Evolutionary conservation across 2,329 filamentous ascomycete species (phyloP).

Genomic region (Pseudopyricularia cyperi): DNA sequence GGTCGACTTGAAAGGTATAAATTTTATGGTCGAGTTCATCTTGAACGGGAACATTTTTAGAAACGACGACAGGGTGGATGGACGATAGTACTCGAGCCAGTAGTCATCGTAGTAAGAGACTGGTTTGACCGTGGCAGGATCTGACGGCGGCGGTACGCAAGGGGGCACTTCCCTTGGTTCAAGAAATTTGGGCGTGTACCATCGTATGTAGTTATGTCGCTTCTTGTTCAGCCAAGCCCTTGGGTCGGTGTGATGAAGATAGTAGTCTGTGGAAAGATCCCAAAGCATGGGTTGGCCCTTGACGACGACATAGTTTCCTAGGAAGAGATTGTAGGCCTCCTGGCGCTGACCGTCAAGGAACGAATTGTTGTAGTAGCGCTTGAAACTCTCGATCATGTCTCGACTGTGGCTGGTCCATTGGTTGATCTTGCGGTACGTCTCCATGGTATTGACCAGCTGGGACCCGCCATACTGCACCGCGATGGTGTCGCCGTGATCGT

Average conservation of each 20-base stretch:
- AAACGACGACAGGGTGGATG: slow-evolving; percentile 75
- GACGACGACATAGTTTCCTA: slow-evolving; percentile 86
- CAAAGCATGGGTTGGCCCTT: slow-evolving; percentile 90
- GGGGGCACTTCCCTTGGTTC: slow-evolving; percentile 48
- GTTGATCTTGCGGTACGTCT: slow-evolving; percentile 96
- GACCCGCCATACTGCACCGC: slow-evolving; percentile 96
- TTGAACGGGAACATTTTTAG: slow-evolving; percentile 86
- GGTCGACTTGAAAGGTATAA: slow-evolving; percentile 62
- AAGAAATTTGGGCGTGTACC: slow-evolving; percentile 69
- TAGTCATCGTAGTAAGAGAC: slow-evolving; percentile 74
- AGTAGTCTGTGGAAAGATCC: slow-evolving; percentile 92
- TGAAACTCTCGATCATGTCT: slow-evolving; percentile 99
- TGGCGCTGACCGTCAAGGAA: slow-evolving; percentile 96
- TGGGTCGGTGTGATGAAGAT: slow-evolving; percentile 83
- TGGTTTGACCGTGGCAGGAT: slow-evolving; percentile 17
- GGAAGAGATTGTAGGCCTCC: slow-evolving; percentile 93
- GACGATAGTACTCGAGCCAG: slow-evolving; percentile 94
- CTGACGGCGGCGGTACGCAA: slow-evolving; percentile 31
- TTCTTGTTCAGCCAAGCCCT: slow-evolving; percentile 49
- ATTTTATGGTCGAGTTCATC: slow-evolving; percentile 79
- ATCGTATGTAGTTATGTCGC: slow-evolving; percentile 63
- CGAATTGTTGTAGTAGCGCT: slow-evolving; percentile 93
- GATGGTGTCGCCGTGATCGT: slow-evolving; percentile 95
- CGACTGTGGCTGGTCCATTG: slow-evolving; percentile 96
- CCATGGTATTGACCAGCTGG: slow-evolving; percentile 97